Conservation (phyloP, 345 rosid species). For the Lepidium sativum region DNA sequence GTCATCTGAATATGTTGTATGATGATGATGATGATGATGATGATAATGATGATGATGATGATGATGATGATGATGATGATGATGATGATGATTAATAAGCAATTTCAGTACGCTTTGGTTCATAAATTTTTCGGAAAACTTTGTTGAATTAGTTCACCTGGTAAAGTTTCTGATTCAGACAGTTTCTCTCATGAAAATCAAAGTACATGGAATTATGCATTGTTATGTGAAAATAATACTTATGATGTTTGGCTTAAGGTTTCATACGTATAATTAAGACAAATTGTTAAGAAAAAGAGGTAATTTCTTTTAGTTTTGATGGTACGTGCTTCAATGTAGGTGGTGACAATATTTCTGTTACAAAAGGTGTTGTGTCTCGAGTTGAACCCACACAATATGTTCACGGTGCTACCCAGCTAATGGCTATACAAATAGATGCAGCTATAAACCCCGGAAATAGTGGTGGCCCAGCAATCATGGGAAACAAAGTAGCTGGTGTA, state of each 20-base stretch:
- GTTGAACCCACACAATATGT: constrained; percentile 88
- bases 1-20: not conserved
- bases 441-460: constrained; percentile 92
- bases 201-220: not conserved
- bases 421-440: constrained; percentile 95
- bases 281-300: not conserved
- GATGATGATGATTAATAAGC: not conserved
- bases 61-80: no score
- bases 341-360: constrained; percentile 89
- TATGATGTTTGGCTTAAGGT: not conserved
- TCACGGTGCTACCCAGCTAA: constrained; percentile 74
- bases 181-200: not conserved
- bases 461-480: constrained; percentile 93
- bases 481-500: constrained; percentile 74
- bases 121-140: not conserved
- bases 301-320: constrained; percentile 20
- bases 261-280: not conserved
- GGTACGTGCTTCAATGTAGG: constrained; percentile 47
- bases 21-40: no score
- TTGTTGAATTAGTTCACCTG: not conserved
- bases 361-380: constrained; percentile 93
- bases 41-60: no score
- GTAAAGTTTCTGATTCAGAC: not conserved
- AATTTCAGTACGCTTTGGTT: not conserved
- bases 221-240: not conserved